These are phyloP conservation scores for Gymnopilus dilepis DNA, from an alignment of 768 basidiomycete genomes.

Conservation along the genomic window DNA sequence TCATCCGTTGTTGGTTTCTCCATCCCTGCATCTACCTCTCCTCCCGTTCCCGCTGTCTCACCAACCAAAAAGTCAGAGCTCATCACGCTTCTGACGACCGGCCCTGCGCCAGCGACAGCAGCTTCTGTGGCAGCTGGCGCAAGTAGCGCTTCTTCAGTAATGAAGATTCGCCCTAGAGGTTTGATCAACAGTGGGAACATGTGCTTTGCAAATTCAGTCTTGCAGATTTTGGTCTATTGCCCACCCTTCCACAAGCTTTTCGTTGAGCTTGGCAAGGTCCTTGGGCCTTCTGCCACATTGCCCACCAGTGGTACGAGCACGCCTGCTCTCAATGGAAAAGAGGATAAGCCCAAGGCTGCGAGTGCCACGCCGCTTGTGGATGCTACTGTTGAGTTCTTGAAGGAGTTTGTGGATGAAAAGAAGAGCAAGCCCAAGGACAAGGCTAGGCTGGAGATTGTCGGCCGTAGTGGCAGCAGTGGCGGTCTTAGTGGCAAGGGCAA, in stretches of 20 bases:
- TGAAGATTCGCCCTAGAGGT: slow-evolving; percentile 70
- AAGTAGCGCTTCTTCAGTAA: slow-evolving; percentile 4
- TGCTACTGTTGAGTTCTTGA: slow-evolving; percentile 75
- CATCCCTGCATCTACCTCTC: slow-evolving; percentile 54
- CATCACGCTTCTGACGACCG: slow-evolving; percentile 55
- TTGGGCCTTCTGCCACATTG: slow-evolving; percentile 7
- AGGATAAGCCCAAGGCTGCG: slow-evolving; percentile 32
- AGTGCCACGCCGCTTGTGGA: slow-evolving; percentile 61
- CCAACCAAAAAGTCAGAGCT: slow-evolving; percentile 53
- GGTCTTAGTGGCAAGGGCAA: slow-evolving; percentile 28
- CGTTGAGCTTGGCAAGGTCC: slow-evolving; percentile 60
- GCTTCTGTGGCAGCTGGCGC: slow-evolving; percentile 7
- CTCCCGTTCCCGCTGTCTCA: slow-evolving; percentile 33
- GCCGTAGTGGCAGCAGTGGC: slow-evolving; percentile 18
- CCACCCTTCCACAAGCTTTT: slow-evolving; percentile 86
- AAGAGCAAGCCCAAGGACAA: slow-evolving; percentile 28
- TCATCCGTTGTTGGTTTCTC: slow-evolving; percentile 80
- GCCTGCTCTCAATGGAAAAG: slow-evolving; percentile 21
- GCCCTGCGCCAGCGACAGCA: slow-evolving; percentile 28
- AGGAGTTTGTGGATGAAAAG: slow-evolving; percentile 64
- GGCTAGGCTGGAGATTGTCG: slow-evolving; percentile 26
- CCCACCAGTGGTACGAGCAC: not conserved
- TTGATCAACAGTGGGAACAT: slow-evolving; percentile 95
- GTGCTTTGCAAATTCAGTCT: slow-evolving; percentile 95
- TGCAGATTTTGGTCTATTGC: slow-evolving; percentile 90